phyloP scores from a whole-genome alignment of 257 asterid species.

The Primulina huaijiensis region DNA sequence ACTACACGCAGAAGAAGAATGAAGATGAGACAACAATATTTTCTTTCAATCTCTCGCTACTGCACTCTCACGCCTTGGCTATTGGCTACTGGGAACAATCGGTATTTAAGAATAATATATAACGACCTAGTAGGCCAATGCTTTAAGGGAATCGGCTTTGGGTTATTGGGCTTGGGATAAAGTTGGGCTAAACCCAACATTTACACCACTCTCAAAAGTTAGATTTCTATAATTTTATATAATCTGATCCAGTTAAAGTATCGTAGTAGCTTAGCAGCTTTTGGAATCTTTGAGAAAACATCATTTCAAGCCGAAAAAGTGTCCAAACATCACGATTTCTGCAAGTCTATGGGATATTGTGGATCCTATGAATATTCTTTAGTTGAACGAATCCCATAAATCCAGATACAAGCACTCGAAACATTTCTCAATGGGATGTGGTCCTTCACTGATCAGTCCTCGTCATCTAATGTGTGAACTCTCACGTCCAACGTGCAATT shows the following conservation, averaged over 20 bases:
- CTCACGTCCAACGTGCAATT: conserved; percentile 26
- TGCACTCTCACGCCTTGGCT: no score
- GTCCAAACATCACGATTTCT: conserved; percentile 43
- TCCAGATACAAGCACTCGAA: conserved; percentile 56
- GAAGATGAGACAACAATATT: no score
- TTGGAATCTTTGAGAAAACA: conserved; percentile 55
- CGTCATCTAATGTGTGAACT: conserved; percentile 28
- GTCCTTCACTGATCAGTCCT: conserved; percentile 50
- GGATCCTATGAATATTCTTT: conserved; percentile 52
- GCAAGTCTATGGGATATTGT: conserved; percentile 49
- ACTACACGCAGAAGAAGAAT: no score
- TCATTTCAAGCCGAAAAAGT: conserved; percentile 50
- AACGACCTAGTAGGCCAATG: no score
- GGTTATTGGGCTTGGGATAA: no score
- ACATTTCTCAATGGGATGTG: conserved; percentile 58
- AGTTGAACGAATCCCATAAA: conserved; percentile 49
- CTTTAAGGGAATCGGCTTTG: no score
- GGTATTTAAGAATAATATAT: no score
- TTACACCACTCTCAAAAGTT: conserved; percentile 38
- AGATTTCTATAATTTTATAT: conserved; percentile 45
- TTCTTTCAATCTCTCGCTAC: no score
- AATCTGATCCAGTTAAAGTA: conserved; percentile 51
- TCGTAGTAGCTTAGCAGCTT: conserved; percentile 40
- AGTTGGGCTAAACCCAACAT: no score
- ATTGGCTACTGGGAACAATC: no score